phyloP scores from a whole-genome alignment of 1,139 yeast genomes.

The Yamadazyma trypodendri region DNA sequence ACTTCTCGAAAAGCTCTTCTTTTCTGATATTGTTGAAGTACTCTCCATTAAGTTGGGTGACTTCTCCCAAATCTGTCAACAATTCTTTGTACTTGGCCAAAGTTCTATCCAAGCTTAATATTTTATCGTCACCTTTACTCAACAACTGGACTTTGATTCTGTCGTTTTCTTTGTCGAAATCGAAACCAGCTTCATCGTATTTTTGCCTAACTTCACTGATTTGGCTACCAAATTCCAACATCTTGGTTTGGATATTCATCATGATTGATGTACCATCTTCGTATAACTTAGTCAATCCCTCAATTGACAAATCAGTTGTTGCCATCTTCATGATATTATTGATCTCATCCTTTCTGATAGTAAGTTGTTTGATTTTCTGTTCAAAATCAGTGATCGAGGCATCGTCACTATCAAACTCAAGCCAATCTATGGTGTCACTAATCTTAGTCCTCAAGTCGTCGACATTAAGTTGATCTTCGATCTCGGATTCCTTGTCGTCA shows the following conservation, averaged over 20 bases:
- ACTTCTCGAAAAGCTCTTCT: slow-evolving; percentile 32
- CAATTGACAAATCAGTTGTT: slow-evolving; percentile 32
- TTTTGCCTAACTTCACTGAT: slow-evolving; percentile 38
- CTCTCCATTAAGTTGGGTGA: slow-evolving; percentile 17
- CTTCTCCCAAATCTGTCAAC: slow-evolving; percentile 29
- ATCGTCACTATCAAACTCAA: slow-evolving; percentile 69
- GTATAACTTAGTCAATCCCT: slow-evolving; percentile 38
- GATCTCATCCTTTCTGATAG: slow-evolving; percentile 21
- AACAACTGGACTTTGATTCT: slow-evolving; percentile 32
- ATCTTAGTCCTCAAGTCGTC: slow-evolving; percentile 27
- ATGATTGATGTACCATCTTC: slow-evolving; percentile 40
- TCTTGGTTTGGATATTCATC: slow-evolving; percentile 41
- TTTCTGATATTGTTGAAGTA: slow-evolving; percentile 29
- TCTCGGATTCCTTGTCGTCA: slow-evolving; percentile 45
- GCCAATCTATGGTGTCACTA: slow-evolving; percentile 66
- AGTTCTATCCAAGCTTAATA: slow-evolving; percentile 33
- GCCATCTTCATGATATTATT: slow-evolving; percentile 24
- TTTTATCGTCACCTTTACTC: slow-evolving; percentile 36
- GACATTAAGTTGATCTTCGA: slow-evolving; percentile 36
- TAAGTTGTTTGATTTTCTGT: slow-evolving; percentile 23
- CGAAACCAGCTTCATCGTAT: slow-evolving; percentile 41
- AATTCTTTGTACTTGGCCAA: slow-evolving; percentile 35
- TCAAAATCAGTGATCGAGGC: slow-evolving; percentile 45
- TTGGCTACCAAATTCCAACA: slow-evolving; percentile 46
- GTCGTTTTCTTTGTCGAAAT: slow-evolving; percentile 51